Base-by-base conservation (phyloP, 1,284 basidiomycete species). In the Peniophora sp. region DNA sequence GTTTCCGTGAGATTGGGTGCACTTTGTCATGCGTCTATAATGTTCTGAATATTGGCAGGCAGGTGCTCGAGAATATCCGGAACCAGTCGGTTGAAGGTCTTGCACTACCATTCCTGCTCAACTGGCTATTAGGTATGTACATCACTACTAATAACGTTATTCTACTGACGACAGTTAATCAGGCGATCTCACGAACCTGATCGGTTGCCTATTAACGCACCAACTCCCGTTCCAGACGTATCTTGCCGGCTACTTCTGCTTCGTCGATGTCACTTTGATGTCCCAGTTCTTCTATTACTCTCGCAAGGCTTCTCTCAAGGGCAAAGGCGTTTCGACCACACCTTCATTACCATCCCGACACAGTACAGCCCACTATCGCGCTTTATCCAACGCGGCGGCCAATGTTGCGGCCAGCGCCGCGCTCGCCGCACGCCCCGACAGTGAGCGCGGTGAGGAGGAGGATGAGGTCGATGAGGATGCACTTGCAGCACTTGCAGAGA, bases 221-320 rank as follows among this genome's bases (percentile, higher is more conserved):
- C 94, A 97, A 62, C 77, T 97, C n/a, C 92, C 92, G 12, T 97
- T 97, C 67, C 59, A 97, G 89, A 96, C 83, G 39, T 91, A 83
- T 62, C 87, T 97, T 46, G 92, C 93, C 2, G 75, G 77, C 0
- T 96, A 96, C 66, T 97, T 96, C 63, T 88, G 89, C 59, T 69
- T 78, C 50, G 78, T 96, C 48, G 93, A 96, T 65, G 68, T 81
- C 47, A 73, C 77, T 38, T 74, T 96, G 23, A 71, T 93, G 50
- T 65, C 61, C 10, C 92, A 97, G 65, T 96, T 82, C 68, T 73
- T 84, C 59, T 87, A 94, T 69, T 96, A 94, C 62, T 41, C 38
- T 8, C 46, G 61, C 59, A 50, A 58, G 50, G 20, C 20, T 22
- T 41, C 39, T n/a, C 39, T 22, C 39, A 22, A 50, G 60, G 16